Percentiles rank a stretch among this genome's conserved stretches.
These are phyloP conservation scores for Ophiostoma quercus DNA, from an alignment of 2,329 filamentous ascomycete genomes.

Conservation along the genomic window DNA sequence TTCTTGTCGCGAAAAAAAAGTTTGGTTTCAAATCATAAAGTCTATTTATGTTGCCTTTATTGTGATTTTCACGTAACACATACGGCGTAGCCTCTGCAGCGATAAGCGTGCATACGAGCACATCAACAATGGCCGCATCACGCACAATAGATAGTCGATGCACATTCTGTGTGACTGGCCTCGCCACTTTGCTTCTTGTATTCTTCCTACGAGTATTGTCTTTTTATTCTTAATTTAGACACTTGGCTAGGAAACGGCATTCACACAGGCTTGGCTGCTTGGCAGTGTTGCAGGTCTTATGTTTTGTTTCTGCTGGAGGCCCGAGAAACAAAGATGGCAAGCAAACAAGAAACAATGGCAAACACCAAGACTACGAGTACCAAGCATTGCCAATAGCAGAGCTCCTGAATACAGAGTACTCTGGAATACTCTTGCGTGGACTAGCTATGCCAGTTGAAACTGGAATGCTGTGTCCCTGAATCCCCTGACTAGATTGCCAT, in stretches of 20 bases:
- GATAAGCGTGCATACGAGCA: background rate
- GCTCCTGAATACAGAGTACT: background rate
- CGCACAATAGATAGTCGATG: background rate
- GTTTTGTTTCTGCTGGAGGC: background rate
- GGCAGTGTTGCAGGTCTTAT: slow-evolving; percentile 5
- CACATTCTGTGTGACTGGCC: background rate
- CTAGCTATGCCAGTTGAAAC: background rate
- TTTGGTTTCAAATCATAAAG: too few relatives aligned
- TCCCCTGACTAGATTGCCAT: background rate
- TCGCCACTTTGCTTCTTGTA: background rate
- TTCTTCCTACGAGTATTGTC: too few relatives aligned
- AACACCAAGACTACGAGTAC: background rate
- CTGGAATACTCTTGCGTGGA: background rate
- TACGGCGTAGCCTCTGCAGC: background rate
- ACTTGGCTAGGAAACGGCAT: background rate
- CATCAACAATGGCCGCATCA: background rate
- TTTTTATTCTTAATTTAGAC: background rate
- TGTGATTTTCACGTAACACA: background rate
- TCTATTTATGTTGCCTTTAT: too few relatives aligned
- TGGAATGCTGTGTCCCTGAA: slow-evolving; percentile 4
- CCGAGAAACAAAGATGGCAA: background rate
- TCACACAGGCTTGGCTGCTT: slow-evolving; percentile 3
- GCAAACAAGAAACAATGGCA: slow-evolving; percentile 3
- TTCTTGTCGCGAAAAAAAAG: background rate
- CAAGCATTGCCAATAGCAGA: background rate